Base-by-base conservation (phyloP, 2,329 filamentous ascomycete species). In the Paramyrothecium sp. region DNA sequence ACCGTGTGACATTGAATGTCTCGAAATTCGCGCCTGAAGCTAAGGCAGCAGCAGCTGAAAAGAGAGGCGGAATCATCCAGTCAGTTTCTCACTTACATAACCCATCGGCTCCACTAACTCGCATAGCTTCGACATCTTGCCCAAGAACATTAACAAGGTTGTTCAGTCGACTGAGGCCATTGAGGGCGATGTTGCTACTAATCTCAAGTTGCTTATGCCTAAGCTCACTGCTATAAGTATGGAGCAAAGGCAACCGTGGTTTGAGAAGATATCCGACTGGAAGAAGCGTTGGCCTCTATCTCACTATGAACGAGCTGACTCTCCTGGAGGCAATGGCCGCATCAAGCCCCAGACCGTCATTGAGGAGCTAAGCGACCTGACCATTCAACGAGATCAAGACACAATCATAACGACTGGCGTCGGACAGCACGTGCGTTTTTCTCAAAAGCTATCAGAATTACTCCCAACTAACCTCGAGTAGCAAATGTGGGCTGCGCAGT, bases 141-240 rank as follows among this genome's bases (percentile, higher is more conserved):
- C 95, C 67, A 99, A 99, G 88, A 98, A 99, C 81, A 98, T 98
- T 79, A 98, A 98, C 87, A 99, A 98, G 84, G 93, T 98, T 47
- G 90, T 99, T 16, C 92, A 98, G 77, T 93, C 94, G 8, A 97
- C 91, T 47, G 92, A 97, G 78, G 94, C 95, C 50, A 89, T 98
- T 19, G 94, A 97, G 77, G 95, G 95, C 58, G 94, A 98, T 69
- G 91, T 97, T 30, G 87, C 88, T 3, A 78, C 87, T 19, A 98
- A 96, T 74, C 80, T 98, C 34, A 81, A 81, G 54, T 77, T 84
- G 30, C 87, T 98, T 54, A 68, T 98, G 38, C 93, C 94, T 12
- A 80, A 86, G 54, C 76, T 97, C 21, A 75, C 91, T 54, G 63
- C 79, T 22, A 85, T 84, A 61, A 74, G 84, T 2, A 85, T 86